Evolutionary conservation across 805 yeast species (phyloP).

Genomic region (Zygotorulaspora danielsina): DNA sequence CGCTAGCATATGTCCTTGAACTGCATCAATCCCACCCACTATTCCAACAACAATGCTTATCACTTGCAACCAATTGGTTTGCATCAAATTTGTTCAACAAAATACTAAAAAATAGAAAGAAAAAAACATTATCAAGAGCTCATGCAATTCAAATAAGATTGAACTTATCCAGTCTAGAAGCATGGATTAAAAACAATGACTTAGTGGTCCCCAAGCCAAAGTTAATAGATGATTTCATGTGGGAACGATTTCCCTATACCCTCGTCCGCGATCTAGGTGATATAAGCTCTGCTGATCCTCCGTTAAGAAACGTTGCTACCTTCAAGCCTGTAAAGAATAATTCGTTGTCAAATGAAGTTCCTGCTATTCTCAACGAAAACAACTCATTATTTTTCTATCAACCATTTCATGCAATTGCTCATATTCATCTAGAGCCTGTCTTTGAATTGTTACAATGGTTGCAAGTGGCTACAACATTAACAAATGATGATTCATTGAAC

Average conservation of each 20-base stretch:
- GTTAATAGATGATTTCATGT: conserved; percentile 37
- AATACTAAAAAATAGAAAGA: conserved; percentile 52
- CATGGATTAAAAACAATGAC: conserved; percentile 70
- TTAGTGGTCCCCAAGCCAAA: conserved; percentile 32
- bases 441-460: conserved; percentile 85
- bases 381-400: conserved; percentile 59
- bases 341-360: conserved; percentile 1
- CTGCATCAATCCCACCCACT: conserved; percentile 76
- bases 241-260: conserved; percentile 39
- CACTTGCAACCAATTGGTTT: conserved; percentile 75
- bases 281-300: conserved; percentile 23
- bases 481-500: conserved; percentile 58
- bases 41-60: conserved; percentile 70
- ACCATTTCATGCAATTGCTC: conserved; percentile 61
- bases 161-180: conserved; percentile 81
- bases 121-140: conserved; percentile 67
- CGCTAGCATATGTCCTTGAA: conserved; percentile 78
- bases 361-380: conserved; percentile 16
- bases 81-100: conserved; percentile 70
- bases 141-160: conserved; percentile 87
- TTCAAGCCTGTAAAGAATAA: conserved; percentile 22
- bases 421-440: conserved; percentile 62
- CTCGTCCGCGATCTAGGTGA: conserved; percentile 32
- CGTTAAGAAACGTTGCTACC: conserved; percentile 26
- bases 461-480: conserved; percentile 73